Percentiles rank a stretch among this genome's conserved stretches.
phyloP scores from a whole-genome alignment of 1,284 basidiomycete species.

The Ustilago loliicola region DNA sequence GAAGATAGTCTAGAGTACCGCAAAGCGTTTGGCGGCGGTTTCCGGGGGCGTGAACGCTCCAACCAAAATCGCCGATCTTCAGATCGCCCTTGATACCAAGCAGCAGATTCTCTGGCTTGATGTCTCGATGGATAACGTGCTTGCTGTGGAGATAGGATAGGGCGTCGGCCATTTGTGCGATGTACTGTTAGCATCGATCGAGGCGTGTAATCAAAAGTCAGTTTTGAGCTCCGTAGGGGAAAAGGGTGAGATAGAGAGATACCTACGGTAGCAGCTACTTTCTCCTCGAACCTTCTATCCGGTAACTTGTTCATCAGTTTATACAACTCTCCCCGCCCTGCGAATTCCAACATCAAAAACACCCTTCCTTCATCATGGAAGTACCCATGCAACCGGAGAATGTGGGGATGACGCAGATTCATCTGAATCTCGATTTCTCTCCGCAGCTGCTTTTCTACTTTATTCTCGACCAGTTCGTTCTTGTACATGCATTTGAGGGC shows the following conservation, averaged over 20 bases:
- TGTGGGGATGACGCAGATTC: slow-evolving; percentile 94
- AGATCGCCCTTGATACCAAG: slow-evolving; percentile 95
- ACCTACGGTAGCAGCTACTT: slow-evolving; percentile 78
- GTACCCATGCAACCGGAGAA: slow-evolving; percentile 93
- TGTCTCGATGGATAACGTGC: slow-evolving; percentile 98
- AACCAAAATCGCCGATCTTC: slow-evolving; percentile 99
- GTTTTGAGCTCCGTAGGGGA: neutral
- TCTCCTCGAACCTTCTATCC: slow-evolving; percentile 84
- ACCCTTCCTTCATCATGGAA: slow-evolving; percentile 99
- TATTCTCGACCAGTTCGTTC: slow-evolving; percentile 89
- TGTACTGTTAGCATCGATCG: slow-evolving; percentile 76
- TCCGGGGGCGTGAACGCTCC: slow-evolving; percentile 97
- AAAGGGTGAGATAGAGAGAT: neutral
- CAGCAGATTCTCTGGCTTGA: slow-evolving; percentile 97
- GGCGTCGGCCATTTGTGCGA: slow-evolving; percentile 98
- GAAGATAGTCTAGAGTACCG: slow-evolving; percentile 95
- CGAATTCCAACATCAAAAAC: slow-evolving; percentile 97
- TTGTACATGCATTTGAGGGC: slow-evolving; percentile 98
- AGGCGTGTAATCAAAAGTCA: neutral
- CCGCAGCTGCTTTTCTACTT: slow-evolving; percentile 82
- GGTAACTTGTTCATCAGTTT: slow-evolving; percentile 85
- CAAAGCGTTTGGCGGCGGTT: slow-evolving; percentile 89
- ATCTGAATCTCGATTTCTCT: slow-evolving; percentile 99
- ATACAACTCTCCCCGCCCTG: slow-evolving; percentile 94
- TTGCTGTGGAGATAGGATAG: slow-evolving; percentile 92